Conservation (phyloP, 75 land plant genomes). For the Isoetes taiwanensis region DNA sequence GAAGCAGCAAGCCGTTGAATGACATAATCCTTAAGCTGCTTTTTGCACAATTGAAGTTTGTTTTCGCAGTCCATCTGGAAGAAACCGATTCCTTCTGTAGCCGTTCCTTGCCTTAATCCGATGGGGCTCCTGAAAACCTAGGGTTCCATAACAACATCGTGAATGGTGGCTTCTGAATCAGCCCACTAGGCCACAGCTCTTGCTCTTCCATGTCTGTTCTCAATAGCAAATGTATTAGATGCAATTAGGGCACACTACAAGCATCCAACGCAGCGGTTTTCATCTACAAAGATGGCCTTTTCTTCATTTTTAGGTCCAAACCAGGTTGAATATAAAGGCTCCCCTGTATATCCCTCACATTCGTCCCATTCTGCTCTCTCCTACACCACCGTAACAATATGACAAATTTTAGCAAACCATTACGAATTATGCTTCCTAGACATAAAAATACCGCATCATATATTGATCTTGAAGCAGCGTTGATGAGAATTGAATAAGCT, state of each 20-base stretch:
- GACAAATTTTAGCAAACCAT: no score
- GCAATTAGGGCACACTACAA: slow-evolving; percentile 90
- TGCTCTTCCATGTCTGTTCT: slow-evolving; percentile 73
- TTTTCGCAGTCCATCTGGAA: no score
- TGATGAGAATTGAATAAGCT: slow-evolving; percentile 61
- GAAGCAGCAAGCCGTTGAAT: no score
- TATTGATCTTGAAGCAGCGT: slow-evolving; percentile 39
- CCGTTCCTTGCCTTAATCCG: no score
- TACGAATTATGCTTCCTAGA: background rate
- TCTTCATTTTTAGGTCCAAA: slow-evolving; percentile 48
- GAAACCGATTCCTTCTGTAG: no score
- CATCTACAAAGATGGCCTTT: slow-evolving; percentile 90
- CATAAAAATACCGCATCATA: slow-evolving; percentile 51
- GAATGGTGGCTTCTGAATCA: slow-evolving; percentile 54
- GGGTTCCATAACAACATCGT: no score
- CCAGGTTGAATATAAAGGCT: slow-evolving; percentile 84
- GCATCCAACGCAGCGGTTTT: slow-evolving; percentile 82
- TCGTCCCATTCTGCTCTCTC: slow-evolving; percentile 41
- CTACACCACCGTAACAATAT: no score
- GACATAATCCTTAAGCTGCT: no score
- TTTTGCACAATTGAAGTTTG: no score
- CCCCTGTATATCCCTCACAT: slow-evolving; percentile 67
- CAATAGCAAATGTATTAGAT: slow-evolving; percentile 83
- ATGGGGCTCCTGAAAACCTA: no score
- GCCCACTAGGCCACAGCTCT: slow-evolving; percentile 91